phyloP scores from a whole-genome alignment of 164 flowering plant genomes.

The Magnolia officinalis region DNA sequence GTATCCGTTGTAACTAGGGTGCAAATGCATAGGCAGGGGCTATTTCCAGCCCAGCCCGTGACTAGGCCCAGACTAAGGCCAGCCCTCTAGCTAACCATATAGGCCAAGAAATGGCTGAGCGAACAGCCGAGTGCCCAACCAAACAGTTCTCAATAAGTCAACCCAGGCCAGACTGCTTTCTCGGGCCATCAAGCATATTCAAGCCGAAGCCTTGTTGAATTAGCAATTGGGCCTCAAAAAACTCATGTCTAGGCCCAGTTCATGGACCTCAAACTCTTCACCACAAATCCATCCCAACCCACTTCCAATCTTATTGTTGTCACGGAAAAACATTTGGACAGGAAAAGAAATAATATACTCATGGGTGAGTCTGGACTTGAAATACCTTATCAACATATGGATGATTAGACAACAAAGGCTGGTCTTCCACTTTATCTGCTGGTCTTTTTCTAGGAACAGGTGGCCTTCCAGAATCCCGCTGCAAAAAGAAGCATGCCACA shows the following conservation, averaged over 20 bases:
- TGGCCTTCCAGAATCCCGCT: conserved; percentile 95
- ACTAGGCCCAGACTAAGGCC: too few species aligned
- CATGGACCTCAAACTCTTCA: neutral
- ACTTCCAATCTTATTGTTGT: neutral
- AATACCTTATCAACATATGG: conserved; percentile 91
- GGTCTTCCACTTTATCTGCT: conserved; percentile 72
- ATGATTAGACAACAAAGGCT: conserved; percentile 72
- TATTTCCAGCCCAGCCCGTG: too few species aligned
- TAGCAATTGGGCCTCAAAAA: too few species aligned
- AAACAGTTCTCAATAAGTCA: too few species aligned
- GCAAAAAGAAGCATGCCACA: conserved; percentile 21
- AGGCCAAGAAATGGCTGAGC: too few species aligned
- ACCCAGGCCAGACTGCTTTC: too few species aligned
- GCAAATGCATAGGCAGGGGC: neutral
- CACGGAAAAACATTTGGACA: neutral
- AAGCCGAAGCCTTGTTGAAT: too few species aligned
- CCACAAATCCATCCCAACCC: neutral
- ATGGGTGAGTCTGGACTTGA: conserved; percentile 1
- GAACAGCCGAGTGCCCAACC: too few species aligned
- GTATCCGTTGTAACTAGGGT: neutral
- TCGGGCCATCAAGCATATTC: too few species aligned
- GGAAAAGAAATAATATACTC: conserved; percentile 1
- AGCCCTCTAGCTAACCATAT: too few species aligned
- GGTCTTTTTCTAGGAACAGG: conserved; percentile 75
- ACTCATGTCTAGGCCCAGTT: neutral